Percentiles rank a stretch among this genome's conserved stretches.
Conservation (phyloP, 2,329 filamentous ascomycete genomes). For the Orbilia quercus region DNA sequence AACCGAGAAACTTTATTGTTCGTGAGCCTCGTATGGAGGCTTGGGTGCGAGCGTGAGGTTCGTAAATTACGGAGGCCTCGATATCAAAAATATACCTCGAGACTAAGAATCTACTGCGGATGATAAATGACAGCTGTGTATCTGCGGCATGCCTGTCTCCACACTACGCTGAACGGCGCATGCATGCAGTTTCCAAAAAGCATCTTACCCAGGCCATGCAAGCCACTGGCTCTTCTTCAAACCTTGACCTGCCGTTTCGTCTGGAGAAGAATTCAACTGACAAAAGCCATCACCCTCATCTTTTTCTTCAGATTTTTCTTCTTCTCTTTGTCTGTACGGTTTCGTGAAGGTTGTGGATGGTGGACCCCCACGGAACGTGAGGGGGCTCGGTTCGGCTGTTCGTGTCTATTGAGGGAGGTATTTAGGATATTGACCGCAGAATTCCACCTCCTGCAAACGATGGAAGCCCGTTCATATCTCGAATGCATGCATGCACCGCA, state of each 20-base stretch:
- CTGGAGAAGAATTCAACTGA: conserved; percentile 29
- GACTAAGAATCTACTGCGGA: conserved; percentile 8
- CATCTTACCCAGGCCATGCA: conserved; percentile 32
- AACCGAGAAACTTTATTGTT: conserved; percentile 31
- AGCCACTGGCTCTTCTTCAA: conserved; percentile 40
- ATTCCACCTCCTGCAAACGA: conserved; percentile 52
- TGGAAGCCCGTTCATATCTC: conserved; percentile 46
- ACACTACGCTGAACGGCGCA: conserved; percentile 9
- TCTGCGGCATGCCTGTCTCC: conserved; percentile 48
- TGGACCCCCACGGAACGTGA: conserved; percentile 42
- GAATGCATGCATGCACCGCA: conserved; percentile 14
- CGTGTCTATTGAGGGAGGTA: conserved; percentile 26
- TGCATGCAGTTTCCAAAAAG: conserved; percentile 54
- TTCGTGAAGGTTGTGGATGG: background rate
- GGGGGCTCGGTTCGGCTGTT: conserved; percentile 27
- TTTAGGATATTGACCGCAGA: conserved; percentile 26
- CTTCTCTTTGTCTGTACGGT: background rate
- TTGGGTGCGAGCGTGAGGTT: background rate
- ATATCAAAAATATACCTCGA: conserved; percentile 41
- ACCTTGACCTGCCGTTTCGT: conserved; percentile 33
- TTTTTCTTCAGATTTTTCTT: background rate
- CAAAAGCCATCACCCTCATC: background rate
- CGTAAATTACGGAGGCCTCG: conserved; percentile 3
- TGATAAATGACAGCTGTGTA: conserved; percentile 45
- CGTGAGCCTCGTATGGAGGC: background rate